Conservation (phyloP, 495 filamentous ascomycete species). For the Parathielavia appendiculata region DNA sequence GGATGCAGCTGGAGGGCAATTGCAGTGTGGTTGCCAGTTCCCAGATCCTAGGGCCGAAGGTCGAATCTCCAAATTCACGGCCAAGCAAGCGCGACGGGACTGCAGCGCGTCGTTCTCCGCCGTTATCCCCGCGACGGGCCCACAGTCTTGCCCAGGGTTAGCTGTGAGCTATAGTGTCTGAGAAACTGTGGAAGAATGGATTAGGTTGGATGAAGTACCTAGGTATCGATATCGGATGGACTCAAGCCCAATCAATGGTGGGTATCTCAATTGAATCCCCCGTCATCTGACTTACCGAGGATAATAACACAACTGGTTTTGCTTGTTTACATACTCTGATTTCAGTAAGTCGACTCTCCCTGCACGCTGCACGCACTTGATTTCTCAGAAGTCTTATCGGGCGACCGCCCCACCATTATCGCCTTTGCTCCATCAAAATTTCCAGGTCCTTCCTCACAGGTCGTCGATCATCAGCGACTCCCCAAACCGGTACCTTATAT, state of each 20-base stretch:
- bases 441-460: background rate
- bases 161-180: too few relatives aligned
- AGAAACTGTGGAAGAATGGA: too few relatives aligned
- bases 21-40: slow-evolving; percentile 1
- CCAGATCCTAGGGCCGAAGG: background rate
- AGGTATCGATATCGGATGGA: too few relatives aligned
- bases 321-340: too few relatives aligned
- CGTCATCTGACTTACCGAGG: too few relatives aligned
- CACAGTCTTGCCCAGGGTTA: slow-evolving; percentile 12
- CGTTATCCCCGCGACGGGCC: slow-evolving; percentile 32
- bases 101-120: slow-evolving; percentile 22
- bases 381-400: slow-evolving; percentile 23
- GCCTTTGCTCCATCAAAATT: slow-evolving; percentile 6
- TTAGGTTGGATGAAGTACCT: too few relatives aligned
- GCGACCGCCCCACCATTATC: slow-evolving; percentile 27
- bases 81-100: slow-evolving; percentile 26
- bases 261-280: too few relatives aligned
- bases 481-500: background rate
- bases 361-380: slow-evolving; percentile 26
- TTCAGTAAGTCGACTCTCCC: too few relatives aligned
- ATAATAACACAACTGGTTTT: too few relatives aligned
- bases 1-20: background rate
- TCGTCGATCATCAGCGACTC: background rate
- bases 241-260: too few relatives aligned
- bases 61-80: slow-evolving; percentile 3